A percentile compares a stretch with the other conserved stretches of the same genome.
Conservation (phyloP, 768 basidiomycete genomes). For the Mycena rebaudengoi region DNA sequence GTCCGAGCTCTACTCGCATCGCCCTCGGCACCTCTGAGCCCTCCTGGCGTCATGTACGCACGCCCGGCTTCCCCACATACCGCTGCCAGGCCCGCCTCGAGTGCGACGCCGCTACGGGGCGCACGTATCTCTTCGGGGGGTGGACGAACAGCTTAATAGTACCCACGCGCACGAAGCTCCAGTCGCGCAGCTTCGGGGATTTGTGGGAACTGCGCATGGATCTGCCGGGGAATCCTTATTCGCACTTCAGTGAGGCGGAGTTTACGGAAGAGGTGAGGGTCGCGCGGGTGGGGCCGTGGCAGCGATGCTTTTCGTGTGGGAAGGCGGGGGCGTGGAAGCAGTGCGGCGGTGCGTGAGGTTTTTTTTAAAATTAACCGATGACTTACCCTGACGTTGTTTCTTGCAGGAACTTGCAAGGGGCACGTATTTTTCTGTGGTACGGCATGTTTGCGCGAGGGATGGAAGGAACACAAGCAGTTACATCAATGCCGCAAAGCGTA, state of each 20-base stretch:
- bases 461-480: conserved; percentile 1
- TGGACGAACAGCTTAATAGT: conserved; percentile 49
- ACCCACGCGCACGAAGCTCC: conserved; percentile 32
- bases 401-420: not conserved
- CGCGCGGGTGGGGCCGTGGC: conserved; percentile 49
- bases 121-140: conserved; percentile 49
- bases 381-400: not conserved
- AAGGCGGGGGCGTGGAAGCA: conserved; percentile 48
- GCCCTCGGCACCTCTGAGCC: not conserved
- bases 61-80: conserved; percentile 51
- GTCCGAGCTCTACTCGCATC: not conserved
- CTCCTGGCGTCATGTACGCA: conserved; percentile 48
- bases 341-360: conserved; percentile 42
- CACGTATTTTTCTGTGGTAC: not conserved
- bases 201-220: conserved; percentile 47
- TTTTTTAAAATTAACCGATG: too few relatives aligned
- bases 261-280: conserved; percentile 46
- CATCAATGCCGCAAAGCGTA: not conserved
- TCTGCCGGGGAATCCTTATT: conserved; percentile 43
- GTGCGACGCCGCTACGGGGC: conserved; percentile 44
- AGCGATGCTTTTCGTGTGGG: conserved; percentile 50
- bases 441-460: not conserved
- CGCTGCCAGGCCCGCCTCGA: conserved; percentile 44
- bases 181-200: conserved; percentile 45
- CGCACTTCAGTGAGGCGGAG: conserved; percentile 45